Percentiles rank a stretch among this genome's conserved stretches.
Conservation (phyloP, 2,329 filamentous ascomycete genomes). For the Apiospora aurea region DNA sequence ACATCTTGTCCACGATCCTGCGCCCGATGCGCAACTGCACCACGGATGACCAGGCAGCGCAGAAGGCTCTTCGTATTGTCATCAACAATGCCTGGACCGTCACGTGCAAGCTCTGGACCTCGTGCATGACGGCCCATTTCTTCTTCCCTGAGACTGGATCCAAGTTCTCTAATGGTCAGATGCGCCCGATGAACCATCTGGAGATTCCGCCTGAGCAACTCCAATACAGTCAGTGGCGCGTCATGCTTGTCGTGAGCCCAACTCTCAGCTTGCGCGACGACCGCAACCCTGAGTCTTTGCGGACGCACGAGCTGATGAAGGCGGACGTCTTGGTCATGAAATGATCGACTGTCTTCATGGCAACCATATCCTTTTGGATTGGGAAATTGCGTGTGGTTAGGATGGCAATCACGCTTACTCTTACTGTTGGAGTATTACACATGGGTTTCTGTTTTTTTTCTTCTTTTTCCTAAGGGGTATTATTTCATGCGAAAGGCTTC, state of each 20-base stretch:
- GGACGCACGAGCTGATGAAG: conserved; percentile 37
- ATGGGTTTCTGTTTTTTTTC: background rate
- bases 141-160: conserved; percentile 40
- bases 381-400: background rate
- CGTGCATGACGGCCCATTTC: conserved; percentile 41
- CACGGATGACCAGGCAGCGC: conserved; percentile 30
- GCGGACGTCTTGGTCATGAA: conserved; percentile 43
- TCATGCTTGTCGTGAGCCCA: conserved; percentile 40
- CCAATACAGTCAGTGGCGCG: conserved; percentile 35
- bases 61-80: conserved; percentile 35
- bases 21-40: conserved; percentile 35
- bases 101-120: conserved; percentile 40
- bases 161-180: conserved; percentile 37
- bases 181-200: conserved; percentile 36
- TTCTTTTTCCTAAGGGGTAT: background rate
- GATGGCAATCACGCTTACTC: background rate
- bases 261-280: conserved; percentile 38
- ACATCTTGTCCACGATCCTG: conserved; percentile 35
- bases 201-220: conserved; percentile 32
- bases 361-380: background rate
- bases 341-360: conserved; percentile 27
- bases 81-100: conserved; percentile 38
- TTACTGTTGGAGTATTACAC: conserved; percentile 14
- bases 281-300: conserved; percentile 32
- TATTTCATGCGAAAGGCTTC: background rate